phyloP scores from a whole-genome alignment of 2,329 filamentous ascomycete species.

The Colletotrichum phormii region DNA sequence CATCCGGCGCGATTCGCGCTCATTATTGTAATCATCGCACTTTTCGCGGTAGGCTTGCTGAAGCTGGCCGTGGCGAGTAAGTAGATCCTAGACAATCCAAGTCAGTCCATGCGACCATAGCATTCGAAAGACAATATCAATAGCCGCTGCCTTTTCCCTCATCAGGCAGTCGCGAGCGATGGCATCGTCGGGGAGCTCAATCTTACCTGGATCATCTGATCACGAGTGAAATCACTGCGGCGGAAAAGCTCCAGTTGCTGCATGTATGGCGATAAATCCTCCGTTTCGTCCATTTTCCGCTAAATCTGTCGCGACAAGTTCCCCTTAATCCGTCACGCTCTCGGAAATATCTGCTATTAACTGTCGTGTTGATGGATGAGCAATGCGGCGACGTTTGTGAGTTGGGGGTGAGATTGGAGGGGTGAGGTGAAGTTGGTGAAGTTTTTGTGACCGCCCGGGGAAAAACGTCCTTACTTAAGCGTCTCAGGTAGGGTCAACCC shows the following conservation, averaged over 20 bases:
- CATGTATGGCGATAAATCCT: conserved; percentile 15
- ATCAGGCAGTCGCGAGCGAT: not conserved
- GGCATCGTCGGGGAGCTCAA: too few relatives aligned
- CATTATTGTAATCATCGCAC: conserved; percentile 38
- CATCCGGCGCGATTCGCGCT: conserved; percentile 38
- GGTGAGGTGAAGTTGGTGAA: not conserved
- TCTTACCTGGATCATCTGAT: conserved; percentile 34
- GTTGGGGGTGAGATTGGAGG: not conserved
- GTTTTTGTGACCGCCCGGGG: not conserved
- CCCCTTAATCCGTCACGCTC: not conserved
- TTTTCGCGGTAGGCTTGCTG: conserved; percentile 31
- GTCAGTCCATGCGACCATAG: not conserved
- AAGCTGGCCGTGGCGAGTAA: conserved; percentile 16
- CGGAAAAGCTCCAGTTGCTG: conserved; percentile 29
- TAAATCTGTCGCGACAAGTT: not conserved
- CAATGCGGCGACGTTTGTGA: not conserved
- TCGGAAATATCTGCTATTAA: not conserved
- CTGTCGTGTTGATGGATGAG: not conserved
- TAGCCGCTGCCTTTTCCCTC: not conserved
- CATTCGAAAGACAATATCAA: too few relatives aligned
- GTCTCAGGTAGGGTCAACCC: not conserved
- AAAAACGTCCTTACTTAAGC: not conserved
- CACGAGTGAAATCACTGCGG: conserved; percentile 27
- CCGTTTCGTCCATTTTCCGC: conserved; percentile 15
- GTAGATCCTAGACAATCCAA: conserved; percentile 9